These are phyloP conservation scores for Ceratocystis albifundus DNA, from an alignment of 2,329 filamentous ascomycete genomes.

Conservation along the genomic window DNA sequence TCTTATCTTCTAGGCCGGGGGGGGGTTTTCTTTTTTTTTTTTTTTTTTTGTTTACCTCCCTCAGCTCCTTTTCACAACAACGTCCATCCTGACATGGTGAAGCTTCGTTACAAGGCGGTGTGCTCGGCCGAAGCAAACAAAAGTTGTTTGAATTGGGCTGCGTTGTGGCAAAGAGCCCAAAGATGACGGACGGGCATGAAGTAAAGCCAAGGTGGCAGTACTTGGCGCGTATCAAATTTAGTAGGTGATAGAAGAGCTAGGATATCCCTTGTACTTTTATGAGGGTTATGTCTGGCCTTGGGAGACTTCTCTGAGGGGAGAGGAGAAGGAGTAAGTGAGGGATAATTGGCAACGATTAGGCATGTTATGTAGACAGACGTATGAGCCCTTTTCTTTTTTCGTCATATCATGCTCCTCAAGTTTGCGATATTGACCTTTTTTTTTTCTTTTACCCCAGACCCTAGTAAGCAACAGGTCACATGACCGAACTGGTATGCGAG, in stretches of 20 bases:
- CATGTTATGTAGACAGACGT: background rate
- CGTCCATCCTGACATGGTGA: background rate
- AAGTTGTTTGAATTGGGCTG: background rate
- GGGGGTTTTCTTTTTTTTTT: too few species aligned
- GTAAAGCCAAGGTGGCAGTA: slow-evolving; percentile 2
- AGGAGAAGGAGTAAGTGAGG: background rate
- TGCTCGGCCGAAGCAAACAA: background rate
- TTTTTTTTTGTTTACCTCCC: background rate
- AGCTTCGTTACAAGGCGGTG: background rate
- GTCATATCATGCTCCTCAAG: background rate
- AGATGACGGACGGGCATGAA: background rate
- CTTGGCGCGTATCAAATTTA: background rate
- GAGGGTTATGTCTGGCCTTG: background rate
- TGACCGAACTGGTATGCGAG: background rate
- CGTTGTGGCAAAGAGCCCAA: background rate
- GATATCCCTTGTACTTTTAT: background rate
- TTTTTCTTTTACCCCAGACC: background rate
- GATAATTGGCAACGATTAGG: background rate
- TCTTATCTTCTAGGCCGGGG: too few species aligned
- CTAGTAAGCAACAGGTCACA: background rate
- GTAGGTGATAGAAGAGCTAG: background rate
- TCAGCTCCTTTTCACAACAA: background rate
- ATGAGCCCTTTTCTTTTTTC: background rate
- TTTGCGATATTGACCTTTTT: background rate
- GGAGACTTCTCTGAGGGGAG: background rate